Conservation (phyloP, 2,329 filamentous ascomycete species). For the Aureobasidium sp. region DNA sequence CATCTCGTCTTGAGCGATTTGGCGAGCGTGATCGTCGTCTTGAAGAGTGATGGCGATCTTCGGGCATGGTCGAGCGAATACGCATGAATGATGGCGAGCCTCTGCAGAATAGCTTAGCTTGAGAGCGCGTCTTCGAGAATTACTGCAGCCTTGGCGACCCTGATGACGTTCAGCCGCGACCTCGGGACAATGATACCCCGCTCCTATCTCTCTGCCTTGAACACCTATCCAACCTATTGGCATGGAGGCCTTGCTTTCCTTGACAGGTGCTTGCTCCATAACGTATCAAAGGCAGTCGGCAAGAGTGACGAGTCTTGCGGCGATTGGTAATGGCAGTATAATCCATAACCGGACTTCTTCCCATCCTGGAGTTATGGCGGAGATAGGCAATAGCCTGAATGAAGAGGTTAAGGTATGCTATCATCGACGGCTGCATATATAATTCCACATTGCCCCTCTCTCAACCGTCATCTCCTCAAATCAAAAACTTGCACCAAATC, state of each 20-base stretch:
- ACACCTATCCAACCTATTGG: not conserved
- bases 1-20: not conserved
- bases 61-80: not conserved
- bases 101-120: too few species aligned
- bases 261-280: not conserved
- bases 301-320: not conserved
- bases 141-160: not conserved
- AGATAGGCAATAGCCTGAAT: not conserved
- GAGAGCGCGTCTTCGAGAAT: not conserved
- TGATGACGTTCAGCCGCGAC: conserved; percentile 3
- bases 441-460: conserved; percentile 1
- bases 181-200: not conserved
- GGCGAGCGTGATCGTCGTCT: conserved; percentile 6
- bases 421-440: conserved; percentile 2
- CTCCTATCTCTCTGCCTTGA: not conserved
- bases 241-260: not conserved
- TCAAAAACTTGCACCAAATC: not conserved
- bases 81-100: not conserved
- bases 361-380: not conserved
- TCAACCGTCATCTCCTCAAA: not conserved
- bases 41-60: not conserved
- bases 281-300: not conserved
- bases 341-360: not conserved
- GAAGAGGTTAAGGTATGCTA: not conserved
- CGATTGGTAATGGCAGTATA: not conserved